Base-by-base conservation (phyloP, 768 basidiomycete species). In the Rubroboletus satanas region DNA sequence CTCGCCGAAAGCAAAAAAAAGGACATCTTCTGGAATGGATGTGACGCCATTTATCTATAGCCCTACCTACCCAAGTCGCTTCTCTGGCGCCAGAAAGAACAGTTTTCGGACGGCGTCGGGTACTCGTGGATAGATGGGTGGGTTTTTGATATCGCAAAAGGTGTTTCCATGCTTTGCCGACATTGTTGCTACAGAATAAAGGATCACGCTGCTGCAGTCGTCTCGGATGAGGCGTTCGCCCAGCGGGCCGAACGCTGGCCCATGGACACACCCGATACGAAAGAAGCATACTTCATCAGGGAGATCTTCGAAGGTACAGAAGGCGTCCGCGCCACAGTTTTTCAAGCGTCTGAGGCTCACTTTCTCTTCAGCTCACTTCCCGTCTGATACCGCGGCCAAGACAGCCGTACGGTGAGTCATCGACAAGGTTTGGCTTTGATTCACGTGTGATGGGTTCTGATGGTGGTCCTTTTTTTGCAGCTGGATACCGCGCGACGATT, bases 41-140 rank as follows among this genome's bases (percentile, higher is more conserved):
- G 29, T 38, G 48, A 55, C 29, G 14, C 12, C 32, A 12, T 39
- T 26, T 5, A 32, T 56, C 46, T 58, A 29, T 26, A 93, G 88
- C 87, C 93, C 2, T 99, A 98, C 74, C 84, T 99, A 49, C 97
- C 97, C 12, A 80, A 80, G 53, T 91, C 90, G 15, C 98, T 99
- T 65, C 79, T 99, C 39, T 99, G 97, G 97, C 82, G 97, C 53
- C 97, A 99, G 71, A 99, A 99, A 71, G 97, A 99, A 74, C 95
- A 98, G 66, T 99, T 99, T 76, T 98, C 95, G 2, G 97, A 99
- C 66, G 97, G 97, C 51, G 94, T 97, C 51, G 95, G 96, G 32
- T 98, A 97, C 74, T 95, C 93, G 32, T 98, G 96, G 95, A 98
- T 98, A 66, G 95, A 98, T 65, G 93, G 94, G 90, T 90, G 64